A percentile compares a stretch with the other conserved stretches of the same genome.
Conservation (phyloP, 177 flowering plant genomes). For the Vitis hybrid region DNA sequence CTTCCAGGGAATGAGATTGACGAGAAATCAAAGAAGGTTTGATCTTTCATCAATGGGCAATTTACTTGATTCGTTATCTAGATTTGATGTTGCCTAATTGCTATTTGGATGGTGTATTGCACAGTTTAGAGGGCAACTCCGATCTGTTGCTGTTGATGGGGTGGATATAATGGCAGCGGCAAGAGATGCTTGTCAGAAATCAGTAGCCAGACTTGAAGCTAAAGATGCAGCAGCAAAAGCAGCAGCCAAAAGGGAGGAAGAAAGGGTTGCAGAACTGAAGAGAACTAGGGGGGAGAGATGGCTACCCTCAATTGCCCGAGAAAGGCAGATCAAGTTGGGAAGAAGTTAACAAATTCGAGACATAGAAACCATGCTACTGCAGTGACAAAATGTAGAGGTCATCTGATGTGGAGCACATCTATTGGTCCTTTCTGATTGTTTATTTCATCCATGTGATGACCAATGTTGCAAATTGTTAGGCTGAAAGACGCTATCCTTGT, state of each 20-base stretch:
- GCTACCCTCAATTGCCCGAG: conserved; percentile 81
- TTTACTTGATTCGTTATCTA: neutral
- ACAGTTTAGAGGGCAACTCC: conserved; percentile 63
- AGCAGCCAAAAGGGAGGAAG: conserved; percentile 82
- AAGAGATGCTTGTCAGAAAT: conserved; percentile 44
- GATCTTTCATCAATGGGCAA: neutral
- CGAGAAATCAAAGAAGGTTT: conserved; percentile 87
- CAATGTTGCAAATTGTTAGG: no score
- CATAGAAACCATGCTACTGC: neutral
- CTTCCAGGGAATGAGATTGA: conserved; percentile 57
- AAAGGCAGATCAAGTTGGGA: conserved; percentile 37
- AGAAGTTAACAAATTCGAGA: neutral
- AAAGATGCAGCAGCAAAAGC: conserved; percentile 66
- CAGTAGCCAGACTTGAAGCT: conserved; percentile 64
- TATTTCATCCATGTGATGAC: no score
- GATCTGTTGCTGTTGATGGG: conserved; percentile 77
- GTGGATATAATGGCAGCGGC: conserved; percentile 65
- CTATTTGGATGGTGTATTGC: neutral
- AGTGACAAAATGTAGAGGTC: neutral
- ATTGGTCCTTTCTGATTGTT: neutral
- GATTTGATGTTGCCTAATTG: conserved; percentile 2
- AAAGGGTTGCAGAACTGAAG: conserved; percentile 79
- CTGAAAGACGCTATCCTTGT: no score
- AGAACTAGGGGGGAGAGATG: conserved; percentile 87
- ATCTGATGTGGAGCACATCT: neutral